phyloP scores from a whole-genome alignment of 192 early-diverging fungal species.

The Coemansia sp. region DNA sequence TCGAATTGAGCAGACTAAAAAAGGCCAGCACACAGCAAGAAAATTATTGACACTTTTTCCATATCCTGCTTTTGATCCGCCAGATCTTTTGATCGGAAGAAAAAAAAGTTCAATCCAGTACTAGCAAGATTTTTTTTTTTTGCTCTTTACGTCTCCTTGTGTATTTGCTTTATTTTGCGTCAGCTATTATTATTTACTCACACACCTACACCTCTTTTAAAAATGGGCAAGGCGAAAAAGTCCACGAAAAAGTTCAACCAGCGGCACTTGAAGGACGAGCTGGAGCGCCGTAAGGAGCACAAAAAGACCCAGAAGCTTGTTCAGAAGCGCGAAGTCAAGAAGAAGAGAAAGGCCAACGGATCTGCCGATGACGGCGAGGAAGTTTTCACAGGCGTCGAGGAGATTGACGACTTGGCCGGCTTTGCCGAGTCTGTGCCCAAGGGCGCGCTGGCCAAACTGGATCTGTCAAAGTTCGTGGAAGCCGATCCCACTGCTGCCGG shows the following conservation, averaged over 20 bases:
- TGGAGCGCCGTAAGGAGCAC: constrained; percentile 61
- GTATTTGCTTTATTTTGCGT: not conserved
- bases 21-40: not conserved
- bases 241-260: constrained; percentile 78
- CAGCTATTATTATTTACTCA: not conserved
- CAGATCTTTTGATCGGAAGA: constrained; percentile 3
- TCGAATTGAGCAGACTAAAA: not conserved
- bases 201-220: not conserved
- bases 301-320: constrained; percentile 62
- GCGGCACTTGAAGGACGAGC: constrained; percentile 69
- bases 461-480: constrained; percentile 46
- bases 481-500: constrained; percentile 25
- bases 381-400: constrained; percentile 44
- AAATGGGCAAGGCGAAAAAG: constrained; percentile 60
- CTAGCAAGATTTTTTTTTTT: not conserved
- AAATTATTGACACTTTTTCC: not conserved
- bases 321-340: constrained; percentile 63
- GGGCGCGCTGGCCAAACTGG: constrained; percentile 30
- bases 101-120: constrained; percentile 1
- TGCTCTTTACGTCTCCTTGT: not conserved
- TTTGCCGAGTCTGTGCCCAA: constrained; percentile 45
- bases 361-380: constrained; percentile 23
- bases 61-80: not conserved
- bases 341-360: constrained; percentile 41
- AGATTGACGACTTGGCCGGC: constrained; percentile 51